Conservation (phyloP, 495 filamentous ascomycete species). For the Ramalina intermedia region DNA sequence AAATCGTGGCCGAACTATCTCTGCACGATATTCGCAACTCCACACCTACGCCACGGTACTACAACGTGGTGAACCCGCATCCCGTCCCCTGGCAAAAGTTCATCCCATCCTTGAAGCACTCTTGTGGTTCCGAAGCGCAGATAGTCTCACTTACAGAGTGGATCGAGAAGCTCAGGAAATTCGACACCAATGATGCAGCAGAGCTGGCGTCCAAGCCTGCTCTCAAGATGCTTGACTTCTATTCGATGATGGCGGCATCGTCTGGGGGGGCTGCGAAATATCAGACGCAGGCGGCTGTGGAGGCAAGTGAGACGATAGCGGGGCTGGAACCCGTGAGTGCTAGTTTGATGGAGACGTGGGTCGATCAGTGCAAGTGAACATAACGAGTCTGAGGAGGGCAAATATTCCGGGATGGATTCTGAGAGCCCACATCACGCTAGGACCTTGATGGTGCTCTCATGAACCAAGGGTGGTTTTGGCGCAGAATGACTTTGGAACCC, state of each 20-base stretch:
- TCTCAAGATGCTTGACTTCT: background rate
- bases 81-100: background rate
- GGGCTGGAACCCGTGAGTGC: background rate
- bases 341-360: background rate
- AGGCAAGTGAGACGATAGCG: background rate
- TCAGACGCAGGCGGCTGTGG: background rate
- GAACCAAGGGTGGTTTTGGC: too few relatives aligned
- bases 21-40: background rate
- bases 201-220: background rate
- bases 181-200: background rate
- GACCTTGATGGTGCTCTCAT: too few relatives aligned
- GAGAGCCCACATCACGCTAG: too few relatives aligned
- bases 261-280: background rate
- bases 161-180: background rate
- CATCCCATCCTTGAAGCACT: background rate
- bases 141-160: background rate
- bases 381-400: too few relatives aligned
- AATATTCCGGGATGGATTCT: too few relatives aligned
- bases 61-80: background rate
- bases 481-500: too few relatives aligned
- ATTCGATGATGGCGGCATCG: background rate
- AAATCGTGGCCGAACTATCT: background rate
- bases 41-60: background rate
- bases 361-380: background rate
- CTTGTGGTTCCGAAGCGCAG: background rate